Base-by-base conservation (phyloP, 2,329 filamentous ascomycete species). In the Fusarium nisikadoi region DNA sequence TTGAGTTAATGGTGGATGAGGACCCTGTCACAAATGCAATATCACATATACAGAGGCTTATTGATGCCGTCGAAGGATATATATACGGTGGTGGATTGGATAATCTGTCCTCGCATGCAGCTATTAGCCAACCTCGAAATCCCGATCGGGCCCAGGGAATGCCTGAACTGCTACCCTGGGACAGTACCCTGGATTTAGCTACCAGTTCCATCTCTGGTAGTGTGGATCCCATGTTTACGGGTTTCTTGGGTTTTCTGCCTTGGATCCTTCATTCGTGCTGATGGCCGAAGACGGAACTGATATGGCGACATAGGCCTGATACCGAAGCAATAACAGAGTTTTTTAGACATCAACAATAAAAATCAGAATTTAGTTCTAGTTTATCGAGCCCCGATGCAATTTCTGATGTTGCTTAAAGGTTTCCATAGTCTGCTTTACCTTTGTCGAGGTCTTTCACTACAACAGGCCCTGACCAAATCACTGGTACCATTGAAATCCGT, bases 101-200 rank as follows among this genome's bases (percentile, higher is more conserved):
- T 5, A 20, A 19, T 23, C 4, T 5, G 9, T 19, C 14, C 9
- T 29, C 13, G 19, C 20, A 17, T 8, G 5, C 3, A 33, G 16
- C 14, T 33, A 8, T 2, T 23, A 6, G 12, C 16, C 46, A 6
- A 1, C 14, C 0, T 49, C 10, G 3, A 4, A n/a, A 8, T 29
- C 12, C 29, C 11, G 29, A 31, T 17, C 20, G 13, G 7, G 2
- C 5, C 8, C 39, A 4, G 12, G n/a, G 7, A 14, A 41, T 8
- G 13, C 13, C n/a, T 8, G 39, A 3, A 9, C 10, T 10, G 3
- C 13, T 8, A 3, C 11, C 17, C 12, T 19, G 13, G 8, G 5
- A 9, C 0, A 14, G 2, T 2, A 5, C 8, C n/a, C 9, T 23
- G 8, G 16, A 23, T 2, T 2, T 2, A 5, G 3, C 13, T 23